Conservation (phyloP, 257 asterid genomes). For the Sherardia arvensis region DNA sequence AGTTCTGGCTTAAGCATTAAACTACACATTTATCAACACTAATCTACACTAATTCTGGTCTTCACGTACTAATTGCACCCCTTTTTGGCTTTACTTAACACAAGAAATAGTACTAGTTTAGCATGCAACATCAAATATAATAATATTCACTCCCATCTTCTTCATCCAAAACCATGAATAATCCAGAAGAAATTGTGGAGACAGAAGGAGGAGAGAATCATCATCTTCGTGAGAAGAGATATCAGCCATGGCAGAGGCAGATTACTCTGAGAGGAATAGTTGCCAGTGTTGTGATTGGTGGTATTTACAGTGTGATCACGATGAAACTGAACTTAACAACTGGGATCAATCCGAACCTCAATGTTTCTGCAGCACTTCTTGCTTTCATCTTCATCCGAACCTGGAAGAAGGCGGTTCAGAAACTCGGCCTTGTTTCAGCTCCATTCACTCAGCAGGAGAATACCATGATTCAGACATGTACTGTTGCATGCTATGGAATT, state of each 20-base stretch:
- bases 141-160: not conserved
- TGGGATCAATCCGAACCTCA: constrained; percentile 72
- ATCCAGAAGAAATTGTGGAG: constrained; percentile 3
- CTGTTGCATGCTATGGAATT: constrained; percentile 83
- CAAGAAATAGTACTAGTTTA: constrained; percentile 10
- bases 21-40: not conserved
- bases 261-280: constrained; percentile 53
- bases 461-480: constrained; percentile 85
- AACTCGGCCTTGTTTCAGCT: constrained; percentile 34
- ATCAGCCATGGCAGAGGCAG: constrained; percentile 58
- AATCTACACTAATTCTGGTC: not conserved
- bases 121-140: not conserved
- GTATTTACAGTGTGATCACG: constrained; percentile 55
- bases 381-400: constrained; percentile 44
- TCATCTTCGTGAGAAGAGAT: constrained; percentile 11
- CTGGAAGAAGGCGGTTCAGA: constrained; percentile 49
- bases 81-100: not conserved
- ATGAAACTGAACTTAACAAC: constrained; percentile 79
- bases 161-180: not conserved
- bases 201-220: constrained; percentile 7
- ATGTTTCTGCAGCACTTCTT: constrained; percentile 77
- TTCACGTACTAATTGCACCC: not conserved
- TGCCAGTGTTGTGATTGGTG: constrained; percentile 52
- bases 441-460: constrained; percentile 89
- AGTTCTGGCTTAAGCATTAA: not conserved